Evolutionary conservation across 2,329 filamentous ascomycete species (phyloP), one percentile per base, ranked within the genome.

Genomic region (Colletotrichum sp.): DNA sequence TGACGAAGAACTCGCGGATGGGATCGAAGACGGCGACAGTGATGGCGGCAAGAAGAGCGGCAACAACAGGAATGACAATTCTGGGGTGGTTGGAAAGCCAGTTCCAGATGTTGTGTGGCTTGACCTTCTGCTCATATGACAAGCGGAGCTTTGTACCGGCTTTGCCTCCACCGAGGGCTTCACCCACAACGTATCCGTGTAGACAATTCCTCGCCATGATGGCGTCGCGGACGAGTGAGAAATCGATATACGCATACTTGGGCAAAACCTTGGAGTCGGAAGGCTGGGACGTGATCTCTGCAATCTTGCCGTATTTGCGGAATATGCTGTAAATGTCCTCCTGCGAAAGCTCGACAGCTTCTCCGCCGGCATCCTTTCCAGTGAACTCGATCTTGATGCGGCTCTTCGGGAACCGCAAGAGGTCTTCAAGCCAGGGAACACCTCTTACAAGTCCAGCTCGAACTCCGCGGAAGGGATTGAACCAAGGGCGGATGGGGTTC

Each of bases 21-120:
- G 97, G 97, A 80, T 99, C 97, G 81, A 99, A 99, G 9, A 99
- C 89, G 2, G 95, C 92, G 24, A 98, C 95, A 0, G 96, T 98
- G 64, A 97, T 87, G 39, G 94, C 93, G 1, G 96, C 96, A 34
- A 98, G 82, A 4, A 99, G 85, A 2, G 96, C 96, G 18, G 95
- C 95, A 3, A 98, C 70, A 2, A 94, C 85, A 1, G 97, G 96
- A 63, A 99, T 93, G 30, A 98, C 94, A 61, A 99, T 95, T 65
- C 96, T 91, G 1, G 96, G 96, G 81, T 99, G 97, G 74, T 87
- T 94, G 12, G 94, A 89, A 32, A 99, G 84, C 96, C 96, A 99
- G 78, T 98, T 95, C 87, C 94, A 94, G 72, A 98, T 92, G 86
- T 93, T 95, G 77, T 95, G 92, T 1, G 91, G 87, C 80, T 96